Base-by-base conservation (phyloP, 208 protist genomes). In the Crithidia thermophila region DNA sequence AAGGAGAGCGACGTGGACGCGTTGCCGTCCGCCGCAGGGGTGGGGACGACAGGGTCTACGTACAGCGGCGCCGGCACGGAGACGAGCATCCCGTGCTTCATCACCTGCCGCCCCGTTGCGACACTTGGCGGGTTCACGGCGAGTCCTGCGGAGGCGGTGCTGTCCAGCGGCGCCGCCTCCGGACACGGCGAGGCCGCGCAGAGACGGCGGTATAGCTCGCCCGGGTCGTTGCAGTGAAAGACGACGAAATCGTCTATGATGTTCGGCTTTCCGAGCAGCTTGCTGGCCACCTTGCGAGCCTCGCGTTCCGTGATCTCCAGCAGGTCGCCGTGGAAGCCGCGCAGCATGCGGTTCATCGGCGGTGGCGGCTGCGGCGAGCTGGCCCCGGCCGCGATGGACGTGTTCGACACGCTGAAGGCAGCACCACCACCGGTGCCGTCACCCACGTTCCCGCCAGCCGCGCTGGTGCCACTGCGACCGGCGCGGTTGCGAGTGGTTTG, bases 241-340 rank as follows among this genome's bases (percentile, higher is more conserved):
- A 81, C 63, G 31, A 85, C 72, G 72, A 94, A 91, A 40, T 91
- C 71, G 43, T 91, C 82, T 10, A 91, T 53, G 3, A 90, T 20
- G 45, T 68, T 33, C 20, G 67, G 81, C 58, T 84, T 82, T 42
- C 65, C 70, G 16, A 92, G 66, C 28, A 89, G 25, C 21, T 73
- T 53, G 21, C 53, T 47, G 16, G 74, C 51, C 25, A 94, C 71
- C 49, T 72, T 55, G 25, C 83, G 65, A 6, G 82, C 84, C 67
- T 95, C 89, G 25, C 69, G 67, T 37, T 77, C 60, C 40, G 80
- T 85, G 18, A 95, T 86, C 58, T 86, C 81, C 25, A 95, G 72
- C 43, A 95, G 62, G 23, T 72, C 67, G 0, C 89, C 89, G 20
- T 74, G 66, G 60, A 95, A 95, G 59, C 37, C 25, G 28, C 52